These are phyloP conservation scores for Ambrosiella beaveri DNA, from an alignment of 2,329 filamentous ascomycete genomes.

Conservation along the genomic window DNA sequence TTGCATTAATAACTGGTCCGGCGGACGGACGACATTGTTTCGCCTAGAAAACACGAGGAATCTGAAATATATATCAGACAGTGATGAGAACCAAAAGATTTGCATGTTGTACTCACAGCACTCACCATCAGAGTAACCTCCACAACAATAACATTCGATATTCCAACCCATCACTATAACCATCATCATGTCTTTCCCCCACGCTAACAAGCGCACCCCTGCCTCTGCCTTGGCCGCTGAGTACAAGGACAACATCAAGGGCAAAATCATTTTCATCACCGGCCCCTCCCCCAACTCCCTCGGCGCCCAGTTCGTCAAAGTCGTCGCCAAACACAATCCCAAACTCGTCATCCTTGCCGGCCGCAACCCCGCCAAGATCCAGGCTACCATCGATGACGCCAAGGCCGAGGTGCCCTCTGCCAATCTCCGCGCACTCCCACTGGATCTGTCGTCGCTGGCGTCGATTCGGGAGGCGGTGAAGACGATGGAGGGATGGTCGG, in stretches of 20 bases:
- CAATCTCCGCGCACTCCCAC: neutral
- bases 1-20: too few relatives aligned
- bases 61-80: too few relatives aligned
- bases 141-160: neutral
- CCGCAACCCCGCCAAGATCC: neutral
- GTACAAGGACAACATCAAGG: neutral
- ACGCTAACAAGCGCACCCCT: neutral
- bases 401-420: conserved; percentile 3
- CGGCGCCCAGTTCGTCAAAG: conserved; percentile 22
- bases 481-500: neutral
- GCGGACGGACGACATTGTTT: too few relatives aligned
- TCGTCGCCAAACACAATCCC: conserved; percentile 25
- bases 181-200: neutral
- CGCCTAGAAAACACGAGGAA: too few relatives aligned
- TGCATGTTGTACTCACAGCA: neutral
- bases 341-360: conserved; percentile 10
- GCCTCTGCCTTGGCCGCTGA: neutral
- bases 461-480: conserved; percentile 22
- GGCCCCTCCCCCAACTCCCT: conserved; percentile 24
- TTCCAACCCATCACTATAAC: neutral
- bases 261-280: conserved; percentile 22
- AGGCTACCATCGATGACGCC: conserved; percentile 10
- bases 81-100: neutral
- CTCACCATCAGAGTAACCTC: neutral
- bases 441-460: conserved; percentile 24